Conservation (phyloP, 805 yeast species). For the Saccharomycopsis amapae region DNA sequence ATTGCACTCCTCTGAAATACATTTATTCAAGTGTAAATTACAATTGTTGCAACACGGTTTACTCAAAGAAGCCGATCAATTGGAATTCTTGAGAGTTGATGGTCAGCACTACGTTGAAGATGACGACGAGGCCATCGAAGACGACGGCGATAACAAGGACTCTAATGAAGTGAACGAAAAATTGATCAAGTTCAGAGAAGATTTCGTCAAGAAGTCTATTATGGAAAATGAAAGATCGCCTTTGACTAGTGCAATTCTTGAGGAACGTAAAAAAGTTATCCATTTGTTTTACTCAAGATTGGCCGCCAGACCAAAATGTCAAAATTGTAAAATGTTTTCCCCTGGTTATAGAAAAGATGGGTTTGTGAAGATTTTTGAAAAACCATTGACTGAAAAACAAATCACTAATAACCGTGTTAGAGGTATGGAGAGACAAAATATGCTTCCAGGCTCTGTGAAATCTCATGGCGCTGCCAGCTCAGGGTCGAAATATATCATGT, state of each 20-base stretch:
- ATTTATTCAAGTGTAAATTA: slow-evolving; percentile 70
- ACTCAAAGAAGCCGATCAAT: slow-evolving; percentile 63
- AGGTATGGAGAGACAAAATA: slow-evolving; percentile 67
- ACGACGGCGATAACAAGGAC: slow-evolving; percentile 28
- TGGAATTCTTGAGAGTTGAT: slow-evolving; percentile 49
- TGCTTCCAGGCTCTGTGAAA: slow-evolving; percentile 38
- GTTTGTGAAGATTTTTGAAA: slow-evolving; percentile 84
- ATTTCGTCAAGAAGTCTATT: slow-evolving; percentile 67
- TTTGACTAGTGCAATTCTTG: slow-evolving; percentile 76
- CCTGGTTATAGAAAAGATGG: slow-evolving; percentile 96
- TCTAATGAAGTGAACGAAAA: slow-evolving; percentile 32
- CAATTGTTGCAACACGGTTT: slow-evolving; percentile 83
- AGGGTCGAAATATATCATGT: slow-evolving; percentile 79
- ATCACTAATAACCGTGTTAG: slow-evolving; percentile 71
- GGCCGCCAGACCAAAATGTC: slow-evolving; percentile 79
- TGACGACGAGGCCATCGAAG: slow-evolving; percentile 26
- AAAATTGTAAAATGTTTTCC: slow-evolving; percentile 91
- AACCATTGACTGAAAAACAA: slow-evolving; percentile 77
- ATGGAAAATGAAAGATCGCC: slow-evolving; percentile 73
- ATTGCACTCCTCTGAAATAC: slow-evolving; percentile 60
- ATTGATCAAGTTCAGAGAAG: slow-evolving; percentile 53
- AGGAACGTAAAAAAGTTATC: slow-evolving; percentile 72
- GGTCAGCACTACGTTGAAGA: slow-evolving; percentile 33
- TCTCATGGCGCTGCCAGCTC: slow-evolving; percentile 29
- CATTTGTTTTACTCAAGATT: slow-evolving; percentile 71